Evolutionary conservation across 2,329 filamentous ascomycete species (phyloP), one percentile per base, ranked within the genome.

Genomic region (Ilyonectria mors-panacis): DNA sequence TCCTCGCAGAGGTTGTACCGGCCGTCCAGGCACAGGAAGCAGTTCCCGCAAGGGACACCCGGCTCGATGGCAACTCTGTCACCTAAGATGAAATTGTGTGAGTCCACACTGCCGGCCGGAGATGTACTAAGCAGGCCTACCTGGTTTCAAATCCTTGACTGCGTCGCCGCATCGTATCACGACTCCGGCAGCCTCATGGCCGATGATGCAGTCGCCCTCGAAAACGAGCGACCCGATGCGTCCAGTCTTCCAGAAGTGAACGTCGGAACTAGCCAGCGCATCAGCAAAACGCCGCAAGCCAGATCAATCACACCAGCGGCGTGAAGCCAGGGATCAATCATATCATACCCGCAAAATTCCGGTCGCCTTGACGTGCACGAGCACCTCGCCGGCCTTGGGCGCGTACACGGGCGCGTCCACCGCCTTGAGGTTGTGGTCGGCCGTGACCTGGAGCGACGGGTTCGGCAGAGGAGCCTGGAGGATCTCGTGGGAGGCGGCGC

Each of bases 41-140:
- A 92, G 37, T 81, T 77, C 12, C 84, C 84, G 73, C 91, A 93
- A 0, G 91, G 88, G 1, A 91, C 87, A 21, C 90, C 89, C 0
- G 90, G 89, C 73, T 93, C 91, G 17, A 93, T 80, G 4, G 91
- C 90, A 10, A 93, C 89, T 58, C 89, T 82, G 73, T 93, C 91
- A 12, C 89, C 89, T 81, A 48, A n/a, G 30, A 4, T 2, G 35
- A 3, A 6, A 13, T 42, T n/a, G 17, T 39, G 59, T 72, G 8
- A 70, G 67, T 47, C 28, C n/a, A 47, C n/a, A 23, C 9, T 9
- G n/a, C 30, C 17, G 30, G 50, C 17, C 2, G 6, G 4, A 37
- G 3, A 3, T 10, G 5, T 17, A 33, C 17, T 39, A 13, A 23
- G 21, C 9, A 61, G 26, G 26, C 63, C 70, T 76, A 83, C 81